A percentile compares a stretch with the other conserved stretches of the same genome.
Conservation (phyloP, 352 stramenopile species). For the Elongisporangium prolatum region DNA sequence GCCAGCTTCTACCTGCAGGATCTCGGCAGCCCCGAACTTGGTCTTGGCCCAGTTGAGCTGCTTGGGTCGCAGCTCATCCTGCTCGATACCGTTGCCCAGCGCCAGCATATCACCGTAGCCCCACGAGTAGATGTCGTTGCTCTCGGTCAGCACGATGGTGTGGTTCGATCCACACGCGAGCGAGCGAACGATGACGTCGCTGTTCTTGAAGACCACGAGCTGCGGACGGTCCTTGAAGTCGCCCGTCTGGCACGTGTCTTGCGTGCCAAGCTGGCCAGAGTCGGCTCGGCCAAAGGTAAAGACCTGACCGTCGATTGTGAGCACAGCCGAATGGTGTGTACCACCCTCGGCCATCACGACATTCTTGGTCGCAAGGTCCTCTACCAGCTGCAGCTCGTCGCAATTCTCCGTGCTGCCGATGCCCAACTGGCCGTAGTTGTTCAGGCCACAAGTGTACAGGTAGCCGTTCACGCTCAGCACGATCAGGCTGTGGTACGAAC, state of each 20-base stretch:
- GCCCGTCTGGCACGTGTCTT: slow-evolving; percentile 66
- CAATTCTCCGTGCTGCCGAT: slow-evolving; percentile 83
- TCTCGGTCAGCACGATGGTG: slow-evolving; percentile 72
- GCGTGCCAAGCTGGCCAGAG: slow-evolving; percentile 90
- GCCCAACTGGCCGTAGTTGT: slow-evolving; percentile 97
- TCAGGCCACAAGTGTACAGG: slow-evolving; percentile 92
- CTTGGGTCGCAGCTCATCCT: slow-evolving; percentile 72
- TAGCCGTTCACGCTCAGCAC: slow-evolving; percentile 54
- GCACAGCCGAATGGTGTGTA: slow-evolving; percentile 89
- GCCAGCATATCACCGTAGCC: slow-evolving; percentile 91
- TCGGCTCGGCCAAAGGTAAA: slow-evolving; percentile 93
- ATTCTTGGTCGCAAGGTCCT: slow-evolving; percentile 60
- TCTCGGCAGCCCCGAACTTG: slow-evolving; percentile 51
- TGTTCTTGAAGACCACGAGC: slow-evolving; percentile 46
- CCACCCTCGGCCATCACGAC: slow-evolving; percentile 82
- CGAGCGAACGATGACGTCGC: slow-evolving; percentile 18
- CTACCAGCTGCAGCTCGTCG: slow-evolving; percentile 64
- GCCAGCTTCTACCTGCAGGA: slow-evolving; percentile 79
- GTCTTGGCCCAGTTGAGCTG: slow-evolving; percentile 67
- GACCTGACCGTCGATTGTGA: slow-evolving; percentile 85
- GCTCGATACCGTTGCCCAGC: slow-evolving; percentile 81
- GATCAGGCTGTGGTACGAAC: slow-evolving; percentile 87
- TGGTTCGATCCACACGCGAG: slow-evolving; percentile 87
- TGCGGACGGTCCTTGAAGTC: slow-evolving; percentile 80
- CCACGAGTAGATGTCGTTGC: slow-evolving; percentile 84